Evolutionary conservation across 2,329 filamentous ascomycete species (phyloP).

Genomic region (Aspergillus chevalieri): DNA sequence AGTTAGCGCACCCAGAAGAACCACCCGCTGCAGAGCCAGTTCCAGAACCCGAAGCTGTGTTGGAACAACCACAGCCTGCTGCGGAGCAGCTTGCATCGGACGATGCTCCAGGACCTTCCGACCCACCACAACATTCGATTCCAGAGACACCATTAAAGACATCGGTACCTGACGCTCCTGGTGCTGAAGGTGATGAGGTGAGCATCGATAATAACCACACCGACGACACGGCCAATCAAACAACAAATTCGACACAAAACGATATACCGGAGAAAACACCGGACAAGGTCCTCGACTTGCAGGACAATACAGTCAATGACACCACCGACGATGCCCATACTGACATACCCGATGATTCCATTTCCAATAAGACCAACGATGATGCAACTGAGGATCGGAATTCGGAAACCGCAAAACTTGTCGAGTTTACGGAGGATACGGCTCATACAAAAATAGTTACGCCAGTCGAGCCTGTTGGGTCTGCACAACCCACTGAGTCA

Average conservation of each 20-base stretch:
- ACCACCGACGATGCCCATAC: neutral
- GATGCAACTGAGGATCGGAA: neutral
- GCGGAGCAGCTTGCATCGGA: constrained; percentile 14
- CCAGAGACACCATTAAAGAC: constrained; percentile 5
- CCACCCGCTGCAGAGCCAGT: neutral
- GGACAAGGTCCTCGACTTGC: constrained; percentile 4
- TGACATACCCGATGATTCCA: neutral
- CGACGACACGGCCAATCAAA: constrained; percentile 1
- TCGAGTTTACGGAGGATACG: neutral
- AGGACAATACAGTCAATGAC: neutral
- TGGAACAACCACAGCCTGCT: constrained; percentile 9
- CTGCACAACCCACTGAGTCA: neutral
- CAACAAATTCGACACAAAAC: constrained; percentile 4
- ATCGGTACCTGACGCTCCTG: constrained; percentile 7
- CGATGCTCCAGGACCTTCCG: constrained; percentile 11
- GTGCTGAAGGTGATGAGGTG: constrained; percentile 5
- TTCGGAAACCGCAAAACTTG: neutral
- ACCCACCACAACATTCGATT: constrained; percentile 9
- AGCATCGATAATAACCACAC: neutral
- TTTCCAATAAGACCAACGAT: neutral
- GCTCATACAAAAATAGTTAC: neutral
- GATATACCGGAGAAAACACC: constrained; percentile 5
- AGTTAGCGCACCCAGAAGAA: constrained; percentile 7
- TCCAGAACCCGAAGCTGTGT: constrained; percentile 12
- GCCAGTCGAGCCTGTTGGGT: neutral